Base-by-base conservation (phyloP, 768 basidiomycete genomes). In the Boletus bicolor region DNA sequence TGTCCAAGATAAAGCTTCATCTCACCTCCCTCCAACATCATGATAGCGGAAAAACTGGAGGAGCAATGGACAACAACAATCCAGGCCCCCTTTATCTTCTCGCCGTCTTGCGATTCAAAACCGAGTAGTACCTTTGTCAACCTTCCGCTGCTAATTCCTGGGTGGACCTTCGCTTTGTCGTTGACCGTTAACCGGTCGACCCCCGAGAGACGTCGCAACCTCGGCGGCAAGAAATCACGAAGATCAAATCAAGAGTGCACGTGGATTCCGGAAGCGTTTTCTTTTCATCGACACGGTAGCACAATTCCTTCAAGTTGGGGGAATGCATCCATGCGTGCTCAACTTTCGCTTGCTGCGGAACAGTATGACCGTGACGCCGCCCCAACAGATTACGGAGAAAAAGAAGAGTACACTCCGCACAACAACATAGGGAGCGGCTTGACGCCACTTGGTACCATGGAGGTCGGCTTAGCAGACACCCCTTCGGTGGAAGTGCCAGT, bases 51-150 rank as follows among this genome's bases (percentile, higher is more conserved):
- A 34, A 54, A 28, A 36, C 39, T 61, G 3, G 55, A 61, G 30
- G 64, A 66, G 30, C 54, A 30, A 32, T 59, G 64, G 65, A 51
- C 56, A 15, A 56, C 62, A 3, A 44, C 50, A 7, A 44, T 68
- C 7, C 43, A 62, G 19, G 45, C 51, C 3, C 17, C 41, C 26
- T 67, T 55, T 38, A 1, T 14, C 17, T 9, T 64, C 6, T n/a
- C n/a, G 14, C 36, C 41, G 8, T 1, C 59, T 11, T 12, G 19
- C 28, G 32, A 5, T 12, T 4, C 50, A 19, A 36, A 0, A 11
- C 34, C 41, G 4, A 35, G 14, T 21, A 5, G 1, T 17, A 37
- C 53, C 30, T 36, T 54, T 26, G 14, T 67, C 28, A 14, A 51
- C 3, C 51, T 66, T 28, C 65, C 63, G 0, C 10, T 66, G 12